Percentiles rank a stretch among this genome's conserved stretches.
phyloP scores from a whole-genome alignment of 2,329 filamentous ascomycete species.

The Neofusicoccum parvum region DNA sequence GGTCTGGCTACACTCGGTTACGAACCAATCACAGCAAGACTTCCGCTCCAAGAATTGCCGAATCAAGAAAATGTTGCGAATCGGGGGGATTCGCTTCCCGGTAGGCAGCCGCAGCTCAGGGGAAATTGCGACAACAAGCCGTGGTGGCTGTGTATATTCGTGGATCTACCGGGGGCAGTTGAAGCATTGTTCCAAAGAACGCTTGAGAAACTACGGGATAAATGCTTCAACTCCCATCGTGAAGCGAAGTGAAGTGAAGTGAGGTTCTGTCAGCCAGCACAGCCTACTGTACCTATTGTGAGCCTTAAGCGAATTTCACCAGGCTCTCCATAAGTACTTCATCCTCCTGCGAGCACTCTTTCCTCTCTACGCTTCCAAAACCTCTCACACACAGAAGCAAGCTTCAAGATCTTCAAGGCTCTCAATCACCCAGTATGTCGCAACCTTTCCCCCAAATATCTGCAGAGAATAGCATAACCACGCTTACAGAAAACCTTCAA shows the following conservation, averaged over 20 bases:
- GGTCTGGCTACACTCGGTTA: neutral
- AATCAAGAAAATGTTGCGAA: neutral
- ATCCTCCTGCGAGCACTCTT: neutral
- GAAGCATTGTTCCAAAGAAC: neutral
- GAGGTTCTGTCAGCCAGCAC: neutral
- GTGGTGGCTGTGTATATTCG: neutral
- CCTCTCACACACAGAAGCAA: neutral
- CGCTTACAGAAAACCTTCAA: neutral
- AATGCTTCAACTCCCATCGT: neutral
- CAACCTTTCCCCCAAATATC: neutral
- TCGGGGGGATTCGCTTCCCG: neutral
- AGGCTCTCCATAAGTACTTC: neutral
- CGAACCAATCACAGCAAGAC: neutral
- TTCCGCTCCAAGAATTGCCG: neutral
- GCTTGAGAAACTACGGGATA: neutral
- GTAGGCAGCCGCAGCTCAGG: too few species aligned
- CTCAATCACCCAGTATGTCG: neutral
- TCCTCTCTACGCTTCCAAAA: neutral
- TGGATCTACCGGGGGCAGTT: neutral
- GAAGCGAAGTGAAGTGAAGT: neutral
- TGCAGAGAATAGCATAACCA: neutral
- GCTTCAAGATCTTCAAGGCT: neutral
- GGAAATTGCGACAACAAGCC: neutral
- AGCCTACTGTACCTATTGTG: too few species aligned
- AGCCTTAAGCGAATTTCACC: too few species aligned